These are phyloP conservation scores for Euphorbia celastroides DNA, from an alignment of 441 rosid genomes.

Conservation along the genomic window DNA sequence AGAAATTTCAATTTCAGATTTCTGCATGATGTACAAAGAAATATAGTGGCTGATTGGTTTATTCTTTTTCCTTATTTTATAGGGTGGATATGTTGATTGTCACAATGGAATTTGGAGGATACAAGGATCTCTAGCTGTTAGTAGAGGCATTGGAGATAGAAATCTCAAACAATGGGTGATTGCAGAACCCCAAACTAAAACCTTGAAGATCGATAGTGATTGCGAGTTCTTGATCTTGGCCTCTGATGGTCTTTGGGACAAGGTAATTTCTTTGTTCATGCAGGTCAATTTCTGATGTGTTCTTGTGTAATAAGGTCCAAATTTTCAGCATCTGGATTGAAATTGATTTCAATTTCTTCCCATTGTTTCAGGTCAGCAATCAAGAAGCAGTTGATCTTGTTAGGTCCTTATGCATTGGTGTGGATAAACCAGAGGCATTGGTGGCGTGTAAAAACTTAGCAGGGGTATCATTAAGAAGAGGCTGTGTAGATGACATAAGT, in stretches of 20 bases:
- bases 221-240: constrained; percentile 83
- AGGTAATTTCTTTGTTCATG: constrained; percentile 34
- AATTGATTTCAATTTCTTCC: neutral
- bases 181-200: constrained; percentile 76
- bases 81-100: constrained; percentile 93
- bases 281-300: neutral
- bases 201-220: constrained; percentile 39
- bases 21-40: neutral
- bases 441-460: constrained; percentile 68
- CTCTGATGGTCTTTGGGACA: constrained; percentile 94
- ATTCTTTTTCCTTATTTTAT: neutral
- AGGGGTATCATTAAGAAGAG: constrained; percentile 60
- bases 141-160: constrained; percentile 76
- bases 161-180: constrained; percentile 72
- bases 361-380: constrained; percentile 53
- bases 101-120: constrained; percentile 78
- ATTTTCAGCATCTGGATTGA: neutral
- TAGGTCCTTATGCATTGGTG: constrained; percentile 40
- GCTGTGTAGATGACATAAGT: constrained; percentile 72
- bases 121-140: constrained; percentile 80
- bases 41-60: neutral
- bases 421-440: constrained; percentile 36
- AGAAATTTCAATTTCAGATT: neutral
- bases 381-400: constrained; percentile 87
- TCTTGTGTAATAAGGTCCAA: neutral